phyloP scores from a whole-genome alignment of 306 rosid genomes.

The Inga oerstediana region DNA sequence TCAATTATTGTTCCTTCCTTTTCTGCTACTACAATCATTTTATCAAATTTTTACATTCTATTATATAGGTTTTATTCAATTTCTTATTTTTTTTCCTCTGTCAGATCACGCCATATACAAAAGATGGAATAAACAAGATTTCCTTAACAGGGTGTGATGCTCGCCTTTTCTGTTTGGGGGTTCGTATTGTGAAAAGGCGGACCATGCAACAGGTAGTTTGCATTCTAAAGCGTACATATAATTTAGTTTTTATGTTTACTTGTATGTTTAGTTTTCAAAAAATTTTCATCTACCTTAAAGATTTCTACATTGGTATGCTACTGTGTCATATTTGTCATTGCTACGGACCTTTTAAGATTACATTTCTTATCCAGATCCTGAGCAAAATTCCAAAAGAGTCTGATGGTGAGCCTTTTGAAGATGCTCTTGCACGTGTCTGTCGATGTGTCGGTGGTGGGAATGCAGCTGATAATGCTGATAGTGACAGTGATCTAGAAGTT shows the following conservation, averaged over 20 bases:
- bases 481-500: slow-evolving; percentile 96
- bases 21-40: neutral
- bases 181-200: slow-evolving; percentile 86
- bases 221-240: neutral
- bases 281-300: neutral
- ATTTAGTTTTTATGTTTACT: neutral
- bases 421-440: slow-evolving; percentile 90
- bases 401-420: slow-evolving; percentile 86
- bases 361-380: slow-evolving; percentile 57
- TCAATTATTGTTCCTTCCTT: slow-evolving; percentile 7
- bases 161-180: slow-evolving; percentile 90
- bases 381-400: slow-evolving; percentile 77
- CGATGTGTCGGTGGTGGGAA: slow-evolving; percentile 85
- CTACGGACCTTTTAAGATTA: slow-evolving; percentile 1
- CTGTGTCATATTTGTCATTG: neutral
- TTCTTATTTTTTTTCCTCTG: slow-evolving; percentile 34
- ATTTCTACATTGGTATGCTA: neutral
- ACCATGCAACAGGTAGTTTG: slow-evolving; percentile 78
- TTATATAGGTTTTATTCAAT: slow-evolving; percentile 29
- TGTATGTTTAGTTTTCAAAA: neutral
- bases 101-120: slow-evolving; percentile 81
- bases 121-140: slow-evolving; percentile 91
- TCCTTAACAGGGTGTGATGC: slow-evolving; percentile 85
- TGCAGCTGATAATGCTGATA: slow-evolving; percentile 73
- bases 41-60: slow-evolving; percentile 6